Evolutionary conservation across 331 rosid genomes (phyloP), one percentile per base, ranked within the genome.

Genomic region (Saraca asoca): DNA sequence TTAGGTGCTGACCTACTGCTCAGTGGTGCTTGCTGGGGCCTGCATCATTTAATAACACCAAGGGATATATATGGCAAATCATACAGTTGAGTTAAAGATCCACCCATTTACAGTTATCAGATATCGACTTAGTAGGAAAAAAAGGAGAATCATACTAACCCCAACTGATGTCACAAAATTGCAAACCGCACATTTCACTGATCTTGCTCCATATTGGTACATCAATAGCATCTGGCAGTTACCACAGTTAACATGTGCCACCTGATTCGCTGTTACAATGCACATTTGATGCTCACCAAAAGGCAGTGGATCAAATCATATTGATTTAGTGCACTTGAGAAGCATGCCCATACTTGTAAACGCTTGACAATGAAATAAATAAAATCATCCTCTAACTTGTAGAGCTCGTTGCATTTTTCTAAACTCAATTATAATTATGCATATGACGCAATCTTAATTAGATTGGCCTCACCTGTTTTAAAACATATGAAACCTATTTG

Each of bases 221-320:
- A 81, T 86, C 68, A 91, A 59, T 33, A 91, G 77, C 97, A 88
- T 91, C 88, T 86, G 79, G 72, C 96, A 91, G 84, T 81, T 91
- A 51, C 95, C 96, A 60, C 97, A 91, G 57, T 76, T 86, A 48
- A 91, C 97, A 62, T 91, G 97, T 24, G 97, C 97, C 71, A 91
- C 96, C 79, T 86, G 96, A 74, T 91, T 88, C 61, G 96, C 97
- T 91, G 95, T 81, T 48, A 75, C 66, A 70, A 52, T 55, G 49
- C 17, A 72, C 66, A 72, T 15, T 46, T 75, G 59, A 64, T 55
- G 58, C 58, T 57, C 69, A 68, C 45, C 24, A 68, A 34, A 58
- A 49, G 14, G 19, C 51, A 73, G 55, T 42, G 70, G 60, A 45
- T 71, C 66, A 68, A 44, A 34, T 58, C 56, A 20, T 43, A 65